Evolutionary conservation across 192 early-diverging fungal genomes (phyloP), one percentile per base, ranked within the genome.

Genomic region (Haplosporangium gracile): DNA sequence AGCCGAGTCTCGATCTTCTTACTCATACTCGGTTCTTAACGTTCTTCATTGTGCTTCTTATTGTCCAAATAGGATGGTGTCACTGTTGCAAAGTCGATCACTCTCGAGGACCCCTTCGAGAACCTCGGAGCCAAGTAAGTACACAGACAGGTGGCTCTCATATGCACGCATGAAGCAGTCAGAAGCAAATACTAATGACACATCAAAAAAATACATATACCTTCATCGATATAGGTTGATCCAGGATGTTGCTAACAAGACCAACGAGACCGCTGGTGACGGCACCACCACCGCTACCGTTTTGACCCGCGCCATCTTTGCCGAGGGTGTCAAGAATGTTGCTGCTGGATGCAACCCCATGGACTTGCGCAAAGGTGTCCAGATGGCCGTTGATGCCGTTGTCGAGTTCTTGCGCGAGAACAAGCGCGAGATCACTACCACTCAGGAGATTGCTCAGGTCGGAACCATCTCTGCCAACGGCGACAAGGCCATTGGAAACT

Each of bases 211-310:
- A 26, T 55, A 8, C 2, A 6, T 39, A 11, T 11, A 9, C 76
- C 29, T 43, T 42, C 42, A 57, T 74, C 70, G 26, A 38, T 15
- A 45, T 82, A 94, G 95, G 70, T 93, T 99, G 51, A 98, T 99
- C 70, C 98, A 99, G 90, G 99, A 99, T 91, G 99, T 99, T 72
- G 99, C 99, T 72, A 98, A 98, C 94, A 99, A 99, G 94, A 98
- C 99, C 77, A 99, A 99, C 91, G 99, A 99, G 92, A 91, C 94
- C 82, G 99, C 99, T 77, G 99, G 99, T 84, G 99, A 99, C 90
- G 99, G 99, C 76, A 99, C 99, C 68, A 99, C 99, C 70, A 99
- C 99, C 34, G 98, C 98, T 42, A 99, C 99, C 43, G 97, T 99
- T 26, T 93, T 99, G 49, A 96, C 99, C 72, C 96, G 98, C 80